Percentiles rank a stretch among this genome's conserved stretches.
phyloP scores from a whole-genome alignment of 805 yeast genomes.

The Helenozyma rhizophorensis region DNA sequence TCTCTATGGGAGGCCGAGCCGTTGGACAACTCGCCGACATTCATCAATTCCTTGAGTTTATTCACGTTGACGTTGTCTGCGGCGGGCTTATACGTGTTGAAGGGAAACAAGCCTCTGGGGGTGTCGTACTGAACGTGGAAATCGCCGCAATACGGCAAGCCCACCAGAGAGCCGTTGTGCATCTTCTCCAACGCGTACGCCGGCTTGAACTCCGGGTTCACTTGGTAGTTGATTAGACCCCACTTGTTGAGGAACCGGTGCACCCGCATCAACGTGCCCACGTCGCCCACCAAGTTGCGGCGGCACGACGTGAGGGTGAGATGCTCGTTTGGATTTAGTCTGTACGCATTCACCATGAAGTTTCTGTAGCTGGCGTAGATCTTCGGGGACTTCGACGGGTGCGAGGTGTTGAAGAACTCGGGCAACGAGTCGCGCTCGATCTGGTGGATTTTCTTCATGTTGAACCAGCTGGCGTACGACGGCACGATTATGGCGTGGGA shows the following conservation, averaged over 20 bases:
- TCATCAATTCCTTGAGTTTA: conserved; percentile 28
- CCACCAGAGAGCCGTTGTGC: conserved; percentile 39
- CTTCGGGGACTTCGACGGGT: conserved; percentile 74
- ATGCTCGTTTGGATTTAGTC: conserved; percentile 86
- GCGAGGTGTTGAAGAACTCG: conserved; percentile 74
- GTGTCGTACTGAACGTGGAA: conserved; percentile 78
- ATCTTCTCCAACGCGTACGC: conserved; percentile 50
- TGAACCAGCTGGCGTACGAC: conserved; percentile 85
- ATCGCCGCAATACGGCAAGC: conserved; percentile 71
- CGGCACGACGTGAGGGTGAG: conserved; percentile 87
- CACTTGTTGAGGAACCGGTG: conserved; percentile 82
- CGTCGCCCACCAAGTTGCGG: conserved; percentile 88
- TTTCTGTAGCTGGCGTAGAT: conserved; percentile 80
- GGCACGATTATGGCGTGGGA: conserved; percentile 84
- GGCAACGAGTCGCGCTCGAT: conserved; percentile 83
- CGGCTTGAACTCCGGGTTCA: conserved; percentile 73
- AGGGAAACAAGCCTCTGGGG: conserved; percentile 89
- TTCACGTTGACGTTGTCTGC: conserved; percentile 44
- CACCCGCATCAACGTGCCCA: conserved; percentile 79
- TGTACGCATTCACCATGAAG: conserved; percentile 82
- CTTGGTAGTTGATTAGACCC: conserved; percentile 93
- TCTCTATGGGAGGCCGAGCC: not conserved
- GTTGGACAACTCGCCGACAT: conserved; percentile 6
- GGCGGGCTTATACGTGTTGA: conserved; percentile 72
- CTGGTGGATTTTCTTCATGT: conserved; percentile 62